Percentiles rank a stretch among this genome's conserved stretches.
Conservation (phyloP, 805 yeast genomes). For the Candida koratica region DNA sequence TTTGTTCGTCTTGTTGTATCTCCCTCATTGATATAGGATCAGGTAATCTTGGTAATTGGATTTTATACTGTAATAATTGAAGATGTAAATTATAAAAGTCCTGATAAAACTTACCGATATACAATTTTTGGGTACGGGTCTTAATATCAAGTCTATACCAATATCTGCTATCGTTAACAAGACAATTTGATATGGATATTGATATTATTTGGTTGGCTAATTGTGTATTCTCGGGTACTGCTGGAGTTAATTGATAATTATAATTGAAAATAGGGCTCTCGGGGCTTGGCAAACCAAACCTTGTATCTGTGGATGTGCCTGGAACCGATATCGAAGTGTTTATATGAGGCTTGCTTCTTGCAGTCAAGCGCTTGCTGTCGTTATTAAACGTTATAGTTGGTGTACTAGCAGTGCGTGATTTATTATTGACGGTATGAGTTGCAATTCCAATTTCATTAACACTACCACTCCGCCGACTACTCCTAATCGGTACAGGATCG, state of each 20-base stretch:
- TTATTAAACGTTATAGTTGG: slow-evolving; percentile 3
- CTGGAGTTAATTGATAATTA: slow-evolving; percentile 1
- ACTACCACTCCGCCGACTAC: slow-evolving; percentile 12
- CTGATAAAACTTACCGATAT: slow-evolving; percentile 32
- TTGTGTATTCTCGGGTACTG: background rate
- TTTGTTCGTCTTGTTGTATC: slow-evolving; percentile 9
- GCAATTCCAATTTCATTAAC: too few relatives aligned
- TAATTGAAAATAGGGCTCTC: slow-evolving; percentile 4
- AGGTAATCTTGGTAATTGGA: slow-evolving; percentile 29
- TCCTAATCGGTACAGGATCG: slow-evolving; percentile 27
- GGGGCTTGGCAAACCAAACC: slow-evolving; percentile 6
- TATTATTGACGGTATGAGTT: background rate
- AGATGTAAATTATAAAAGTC: slow-evolving; percentile 36
- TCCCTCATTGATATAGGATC: slow-evolving; percentile 22
- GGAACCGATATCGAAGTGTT: slow-evolving; percentile 1
- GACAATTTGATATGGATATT: slow-evolving; percentile 24
- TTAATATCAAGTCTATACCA: slow-evolving; percentile 34
- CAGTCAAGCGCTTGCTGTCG: background rate
- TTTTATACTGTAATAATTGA: slow-evolving; percentile 11
- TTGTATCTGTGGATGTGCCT: background rate
- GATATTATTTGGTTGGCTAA: background rate
- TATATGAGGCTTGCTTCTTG: background rate
- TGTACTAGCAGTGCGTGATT: background rate
- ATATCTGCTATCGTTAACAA: slow-evolving; percentile 23
- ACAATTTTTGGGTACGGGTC: slow-evolving; percentile 17